Evolutionary conservation across 2,329 filamentous ascomycete species (phyloP).

Genomic region (Ophiocordyceps camponoti-saundersi): DNA sequence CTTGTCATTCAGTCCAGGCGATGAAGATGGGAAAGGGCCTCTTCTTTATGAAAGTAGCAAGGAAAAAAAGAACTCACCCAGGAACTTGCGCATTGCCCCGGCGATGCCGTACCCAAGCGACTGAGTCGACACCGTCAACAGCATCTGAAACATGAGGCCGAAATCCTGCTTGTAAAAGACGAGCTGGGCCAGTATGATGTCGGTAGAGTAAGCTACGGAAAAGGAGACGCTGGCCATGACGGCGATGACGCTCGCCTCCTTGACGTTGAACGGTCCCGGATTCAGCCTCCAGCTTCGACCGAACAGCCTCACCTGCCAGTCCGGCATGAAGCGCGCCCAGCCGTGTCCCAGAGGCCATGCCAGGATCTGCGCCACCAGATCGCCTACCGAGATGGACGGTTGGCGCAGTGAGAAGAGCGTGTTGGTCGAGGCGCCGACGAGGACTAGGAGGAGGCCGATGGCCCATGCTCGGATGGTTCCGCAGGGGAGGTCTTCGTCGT

Average conservation of each 20-base stretch:
- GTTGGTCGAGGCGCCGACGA: slow-evolving; percentile 42
- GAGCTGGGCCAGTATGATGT: slow-evolving; percentile 54
- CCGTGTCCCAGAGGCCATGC: slow-evolving; percentile 45
- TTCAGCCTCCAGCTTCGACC: slow-evolving; percentile 42
- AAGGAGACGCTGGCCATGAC: slow-evolving; percentile 59
- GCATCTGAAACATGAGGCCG: slow-evolving; percentile 46
- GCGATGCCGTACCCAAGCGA: slow-evolving; percentile 54
- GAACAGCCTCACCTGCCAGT: slow-evolving; percentile 29
- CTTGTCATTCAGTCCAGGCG: slow-evolving; percentile 1
- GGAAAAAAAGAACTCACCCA: slow-evolving; percentile 32
- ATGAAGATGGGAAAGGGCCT: background rate
- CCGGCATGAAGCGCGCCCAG: slow-evolving; percentile 40
- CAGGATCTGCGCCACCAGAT: slow-evolving; percentile 45
- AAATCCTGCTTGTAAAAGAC: slow-evolving; percentile 58
- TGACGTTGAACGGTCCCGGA: slow-evolving; percentile 52
- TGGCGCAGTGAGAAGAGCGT: slow-evolving; percentile 46
- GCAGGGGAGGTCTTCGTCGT: slow-evolving; percentile 47
- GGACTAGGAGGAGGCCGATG: slow-evolving; percentile 39
- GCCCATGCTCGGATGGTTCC: slow-evolving; percentile 50
- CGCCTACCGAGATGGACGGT: slow-evolving; percentile 42
- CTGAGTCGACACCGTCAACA: slow-evolving; percentile 52
- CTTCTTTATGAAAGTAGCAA: background rate
- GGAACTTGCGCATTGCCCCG: slow-evolving; percentile 47
- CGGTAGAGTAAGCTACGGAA: slow-evolving; percentile 53
- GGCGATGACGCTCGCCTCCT: slow-evolving; percentile 52